These are phyloP conservation scores for Diaporthe batatas DNA, from an alignment of 2,329 filamentous ascomycete species.

Conservation along the genomic window DNA sequence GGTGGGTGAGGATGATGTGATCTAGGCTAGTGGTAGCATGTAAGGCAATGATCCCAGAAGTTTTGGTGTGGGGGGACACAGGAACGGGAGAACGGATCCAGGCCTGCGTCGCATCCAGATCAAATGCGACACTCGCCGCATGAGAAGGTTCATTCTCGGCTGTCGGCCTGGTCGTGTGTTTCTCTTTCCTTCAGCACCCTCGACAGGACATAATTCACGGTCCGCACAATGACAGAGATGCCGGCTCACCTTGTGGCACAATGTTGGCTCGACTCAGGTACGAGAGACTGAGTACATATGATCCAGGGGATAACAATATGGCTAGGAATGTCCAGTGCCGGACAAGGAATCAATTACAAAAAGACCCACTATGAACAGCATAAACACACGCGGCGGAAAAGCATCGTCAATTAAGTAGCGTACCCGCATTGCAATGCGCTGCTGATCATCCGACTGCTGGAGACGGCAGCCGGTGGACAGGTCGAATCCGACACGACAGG, in stretches of 20 bases:
- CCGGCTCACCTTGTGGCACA: neutral
- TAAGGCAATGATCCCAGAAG: slow-evolving; percentile 22
- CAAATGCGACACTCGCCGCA: slow-evolving; percentile 6
- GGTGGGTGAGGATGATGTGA: slow-evolving; percentile 39
- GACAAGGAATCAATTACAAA: neutral
- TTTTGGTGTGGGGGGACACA: neutral
- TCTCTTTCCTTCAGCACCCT: neutral
- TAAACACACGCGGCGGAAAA: neutral
- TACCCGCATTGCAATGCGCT: neutral
- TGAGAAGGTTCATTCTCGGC: slow-evolving; percentile 7
- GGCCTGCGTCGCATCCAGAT: slow-evolving; percentile 23
- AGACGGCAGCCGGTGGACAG: slow-evolving; percentile 17
- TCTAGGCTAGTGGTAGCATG: slow-evolving; percentile 38
- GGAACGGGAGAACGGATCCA: slow-evolving; percentile 17
- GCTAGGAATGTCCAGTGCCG: neutral
- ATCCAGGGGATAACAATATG: neutral
- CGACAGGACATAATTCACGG: neutral
- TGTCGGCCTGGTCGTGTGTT: neutral
- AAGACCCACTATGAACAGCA: neutral
- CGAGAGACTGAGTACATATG: neutral
- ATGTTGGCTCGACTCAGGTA: slow-evolving; percentile 12
- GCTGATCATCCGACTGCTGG: slow-evolving; percentile 18
- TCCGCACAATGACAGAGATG: neutral
- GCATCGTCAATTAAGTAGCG: neutral
- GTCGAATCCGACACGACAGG: slow-evolving; percentile 7